A percentile compares a stretch with the other conserved stretches of the same genome.
phyloP scores from a whole-genome alignment of 768 basidiomycete genomes.

The Termitomyces sp. region DNA sequence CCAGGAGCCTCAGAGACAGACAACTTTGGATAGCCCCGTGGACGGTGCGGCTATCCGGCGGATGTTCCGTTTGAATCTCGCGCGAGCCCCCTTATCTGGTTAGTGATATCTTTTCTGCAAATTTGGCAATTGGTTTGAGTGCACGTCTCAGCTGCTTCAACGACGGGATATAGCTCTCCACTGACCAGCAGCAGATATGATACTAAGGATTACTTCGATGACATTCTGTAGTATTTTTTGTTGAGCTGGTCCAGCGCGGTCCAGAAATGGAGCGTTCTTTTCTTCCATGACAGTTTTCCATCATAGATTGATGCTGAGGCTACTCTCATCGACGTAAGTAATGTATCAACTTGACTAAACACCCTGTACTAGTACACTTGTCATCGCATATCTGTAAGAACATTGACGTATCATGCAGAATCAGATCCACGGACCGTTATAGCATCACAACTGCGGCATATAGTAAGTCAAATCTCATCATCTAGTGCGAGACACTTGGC shows the following conservation, averaged over 20 bases:
- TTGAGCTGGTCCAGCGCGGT: neutral
- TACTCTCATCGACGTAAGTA: neutral
- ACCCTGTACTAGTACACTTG: neutral
- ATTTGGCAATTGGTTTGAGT: neutral
- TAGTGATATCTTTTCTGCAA: neutral
- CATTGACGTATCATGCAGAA: neutral
- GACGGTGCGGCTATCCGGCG: constrained; percentile 31
- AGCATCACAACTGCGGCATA: neutral
- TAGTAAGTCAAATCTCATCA: constrained; percentile 25
- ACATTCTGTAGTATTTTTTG: constrained; percentile 12
- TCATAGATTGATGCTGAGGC: too few species aligned
- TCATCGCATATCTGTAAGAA: neutral
- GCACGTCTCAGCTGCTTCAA: neutral
- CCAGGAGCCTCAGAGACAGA: neutral
- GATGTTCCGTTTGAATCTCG: constrained; percentile 36
- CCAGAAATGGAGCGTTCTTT: too few species aligned
- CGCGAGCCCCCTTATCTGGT: constrained; percentile 19
- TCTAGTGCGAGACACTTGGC: constrained; percentile 44
- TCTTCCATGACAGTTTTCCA: neutral
- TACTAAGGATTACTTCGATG: constrained; percentile 23
- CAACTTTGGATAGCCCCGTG: constrained; percentile 7
- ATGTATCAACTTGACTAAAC: too few species aligned
- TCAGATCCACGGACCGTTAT: neutral
- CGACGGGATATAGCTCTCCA: neutral
- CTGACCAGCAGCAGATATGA: constrained; percentile 11